Percentiles rank a stretch among this genome's conserved stretches.
phyloP scores from a whole-genome alignment of 2,329 filamentous ascomycete species.

The Cordyceps militaris region DNA sequence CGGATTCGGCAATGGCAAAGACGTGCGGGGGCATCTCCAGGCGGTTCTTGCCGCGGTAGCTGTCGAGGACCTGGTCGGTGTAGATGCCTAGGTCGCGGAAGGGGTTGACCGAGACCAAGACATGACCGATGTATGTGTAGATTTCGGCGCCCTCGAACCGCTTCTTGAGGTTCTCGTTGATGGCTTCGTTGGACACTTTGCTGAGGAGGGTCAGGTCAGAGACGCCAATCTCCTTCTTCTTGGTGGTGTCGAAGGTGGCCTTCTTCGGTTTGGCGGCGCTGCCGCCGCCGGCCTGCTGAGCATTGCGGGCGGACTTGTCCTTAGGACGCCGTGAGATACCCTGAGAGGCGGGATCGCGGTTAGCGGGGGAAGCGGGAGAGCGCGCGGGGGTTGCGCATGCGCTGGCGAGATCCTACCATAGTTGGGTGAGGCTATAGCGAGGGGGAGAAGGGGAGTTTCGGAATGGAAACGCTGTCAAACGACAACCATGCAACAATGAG shows the following conservation, averaged over 20 bases:
- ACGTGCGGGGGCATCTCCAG: constrained; percentile 94
- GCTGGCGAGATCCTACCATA: constrained; percentile 12
- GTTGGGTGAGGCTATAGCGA: constrained; percentile 4
- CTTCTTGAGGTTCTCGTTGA: constrained; percentile 98
- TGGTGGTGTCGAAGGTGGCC: constrained; percentile 88
- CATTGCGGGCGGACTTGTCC: constrained; percentile 31
- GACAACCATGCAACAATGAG: constrained; percentile 5
- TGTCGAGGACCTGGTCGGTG: constrained; percentile 86
- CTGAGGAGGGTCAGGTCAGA: constrained; percentile 95
- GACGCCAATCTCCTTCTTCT: constrained; percentile 99
- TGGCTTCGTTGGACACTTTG: constrained; percentile 98
- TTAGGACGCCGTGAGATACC: constrained; percentile 36
- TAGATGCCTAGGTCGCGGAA: constrained; percentile 98
- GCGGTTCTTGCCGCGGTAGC: constrained; percentile 94
- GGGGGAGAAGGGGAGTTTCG: neutral
- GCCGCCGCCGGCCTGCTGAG: constrained; percentile 32
- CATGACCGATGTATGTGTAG: constrained; percentile 99
- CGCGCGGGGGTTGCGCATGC: neutral
- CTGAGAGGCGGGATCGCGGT: constrained; percentile 17
- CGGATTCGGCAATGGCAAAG: constrained; percentile 90
- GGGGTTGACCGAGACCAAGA: constrained; percentile 96
- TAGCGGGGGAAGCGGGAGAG: neutral
- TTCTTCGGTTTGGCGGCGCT: constrained; percentile 71
- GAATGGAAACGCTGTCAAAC: neutral
- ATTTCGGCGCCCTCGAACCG: constrained; percentile 96